These are phyloP conservation scores for Tylopilus felleus DNA, from an alignment of 768 basidiomycete species.

Conservation along the genomic window DNA sequence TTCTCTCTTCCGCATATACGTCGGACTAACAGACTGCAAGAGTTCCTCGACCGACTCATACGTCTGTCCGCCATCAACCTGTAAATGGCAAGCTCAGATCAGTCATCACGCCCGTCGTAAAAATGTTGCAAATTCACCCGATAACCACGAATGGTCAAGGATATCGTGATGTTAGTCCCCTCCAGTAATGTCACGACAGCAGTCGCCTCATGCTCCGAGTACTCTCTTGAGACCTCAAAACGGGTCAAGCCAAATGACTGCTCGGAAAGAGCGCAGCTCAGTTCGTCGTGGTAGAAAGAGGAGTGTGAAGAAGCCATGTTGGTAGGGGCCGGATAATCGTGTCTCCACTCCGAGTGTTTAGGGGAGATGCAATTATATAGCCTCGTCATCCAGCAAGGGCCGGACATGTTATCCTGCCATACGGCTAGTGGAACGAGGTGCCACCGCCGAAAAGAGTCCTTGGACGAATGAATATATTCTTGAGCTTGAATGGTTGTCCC, in stretches of 20 bases:
- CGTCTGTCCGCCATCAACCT: constrained; percentile 28
- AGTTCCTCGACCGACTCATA: constrained; percentile 63
- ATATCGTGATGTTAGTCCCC: constrained; percentile 44
- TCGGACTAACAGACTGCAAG: constrained; percentile 51
- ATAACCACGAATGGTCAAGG: constrained; percentile 54
- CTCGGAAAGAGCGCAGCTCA: constrained; percentile 52
- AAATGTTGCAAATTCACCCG: constrained; percentile 37
- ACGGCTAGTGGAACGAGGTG: background rate
- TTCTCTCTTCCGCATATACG: constrained; percentile 47
- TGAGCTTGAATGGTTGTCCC: constrained; percentile 17
- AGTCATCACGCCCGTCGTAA: constrained; percentile 2
- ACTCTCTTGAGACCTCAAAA: constrained; percentile 38
- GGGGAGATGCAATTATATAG: constrained; percentile 27
- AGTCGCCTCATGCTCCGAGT: constrained; percentile 45
- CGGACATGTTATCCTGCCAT: constrained; percentile 20
- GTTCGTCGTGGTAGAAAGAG: constrained; percentile 43
- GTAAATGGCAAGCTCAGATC: constrained; percentile 12
- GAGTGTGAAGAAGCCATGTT: constrained; percentile 19
- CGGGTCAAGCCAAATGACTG: constrained; percentile 53
- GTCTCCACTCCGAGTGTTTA: constrained; percentile 18
- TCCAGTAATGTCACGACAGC: constrained; percentile 58
- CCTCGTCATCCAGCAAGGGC: constrained; percentile 25
- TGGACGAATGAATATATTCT: constrained; percentile 20
- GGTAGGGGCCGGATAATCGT: background rate
- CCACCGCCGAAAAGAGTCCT: constrained; percentile 18